These are phyloP conservation scores for Athelia psychrophila DNA, from an alignment of 1,284 basidiomycete genomes.

Conservation along the genomic window DNA sequence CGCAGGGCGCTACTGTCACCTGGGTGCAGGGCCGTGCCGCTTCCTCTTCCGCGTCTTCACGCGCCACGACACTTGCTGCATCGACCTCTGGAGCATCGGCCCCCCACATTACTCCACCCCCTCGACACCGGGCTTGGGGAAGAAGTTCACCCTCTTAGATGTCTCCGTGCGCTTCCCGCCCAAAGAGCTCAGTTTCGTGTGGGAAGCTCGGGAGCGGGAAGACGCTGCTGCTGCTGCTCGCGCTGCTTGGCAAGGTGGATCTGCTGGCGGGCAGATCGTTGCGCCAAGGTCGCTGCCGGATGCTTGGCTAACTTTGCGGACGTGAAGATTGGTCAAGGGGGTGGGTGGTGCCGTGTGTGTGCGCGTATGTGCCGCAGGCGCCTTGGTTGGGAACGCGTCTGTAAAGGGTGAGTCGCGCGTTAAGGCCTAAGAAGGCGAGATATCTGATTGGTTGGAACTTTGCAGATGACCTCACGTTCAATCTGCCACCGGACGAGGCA, in stretches of 20 bases:
- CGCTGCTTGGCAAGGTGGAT: slow-evolving; percentile 93
- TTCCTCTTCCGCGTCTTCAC: slow-evolving; percentile 32
- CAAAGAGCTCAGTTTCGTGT: slow-evolving; percentile 78
- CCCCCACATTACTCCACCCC: no score
- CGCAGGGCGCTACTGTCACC: slow-evolving; percentile 83
- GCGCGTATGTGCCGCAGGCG: slow-evolving; percentile 96
- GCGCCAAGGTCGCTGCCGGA: slow-evolving; percentile 85
- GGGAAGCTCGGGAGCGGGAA: slow-evolving; percentile 84
- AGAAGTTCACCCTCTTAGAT: slow-evolving; percentile 82
- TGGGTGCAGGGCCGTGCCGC: slow-evolving; percentile 77
- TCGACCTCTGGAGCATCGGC: no score
- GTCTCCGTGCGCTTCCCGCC: slow-evolving; percentile 78
- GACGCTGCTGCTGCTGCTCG: slow-evolving; percentile 78
- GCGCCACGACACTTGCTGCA: slow-evolving; percentile 48
- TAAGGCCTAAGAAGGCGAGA: background rate
- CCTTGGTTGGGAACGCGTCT: slow-evolving; percentile 90
- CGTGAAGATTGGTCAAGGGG: slow-evolving; percentile 39
- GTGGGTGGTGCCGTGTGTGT: slow-evolving; percentile 73
- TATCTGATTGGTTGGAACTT: no score
- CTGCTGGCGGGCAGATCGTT: slow-evolving; percentile 78
- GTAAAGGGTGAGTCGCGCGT: slow-evolving; percentile 61
- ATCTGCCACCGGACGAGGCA: slow-evolving; percentile 74
- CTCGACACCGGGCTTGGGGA: no score
- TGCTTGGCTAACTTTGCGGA: slow-evolving; percentile 58
- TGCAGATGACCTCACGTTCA: slow-evolving; percentile 89